These are phyloP conservation scores for Vigna angularis DNA, from an alignment of 306 rosid species.

Conservation along the genomic window DNA sequence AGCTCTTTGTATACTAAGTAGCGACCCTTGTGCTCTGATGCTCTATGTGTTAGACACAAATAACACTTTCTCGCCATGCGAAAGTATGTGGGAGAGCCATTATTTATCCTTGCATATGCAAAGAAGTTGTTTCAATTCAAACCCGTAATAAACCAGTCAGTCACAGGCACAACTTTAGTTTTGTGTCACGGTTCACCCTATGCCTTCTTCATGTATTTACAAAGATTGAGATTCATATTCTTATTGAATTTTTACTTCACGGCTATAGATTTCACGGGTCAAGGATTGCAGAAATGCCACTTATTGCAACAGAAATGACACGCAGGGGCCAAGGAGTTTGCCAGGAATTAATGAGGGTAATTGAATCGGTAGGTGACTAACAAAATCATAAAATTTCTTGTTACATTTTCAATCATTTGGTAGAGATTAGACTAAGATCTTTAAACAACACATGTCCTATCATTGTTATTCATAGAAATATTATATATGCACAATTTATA, in stretches of 20 bases:
- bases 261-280: constrained; percentile 46
- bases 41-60: neutral
- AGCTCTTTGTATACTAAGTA: neutral
- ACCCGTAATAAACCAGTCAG: neutral
- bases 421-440: neutral
- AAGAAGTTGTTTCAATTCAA: neutral
- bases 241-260: constrained; percentile 16
- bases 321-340: constrained; percentile 45
- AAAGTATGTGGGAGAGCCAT: neutral
- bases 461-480: neutral
- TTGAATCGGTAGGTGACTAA: constrained; percentile 52
- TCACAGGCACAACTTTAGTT: neutral
- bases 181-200: neutral
- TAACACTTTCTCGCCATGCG: neutral
- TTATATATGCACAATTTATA: neutral
- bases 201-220: neutral
- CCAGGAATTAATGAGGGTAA: constrained; percentile 18
- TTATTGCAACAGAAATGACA: constrained; percentile 42
- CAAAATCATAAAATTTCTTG: neutral
- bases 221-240: neutral
- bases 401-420: neutral
- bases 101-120: no score
- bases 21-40: neutral
- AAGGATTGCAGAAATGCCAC: constrained; percentile 52
- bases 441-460: neutral